phyloP scores from a whole-genome alignment of 1,284 basidiomycete genomes.

The Porogramme epimiltina region DNA sequence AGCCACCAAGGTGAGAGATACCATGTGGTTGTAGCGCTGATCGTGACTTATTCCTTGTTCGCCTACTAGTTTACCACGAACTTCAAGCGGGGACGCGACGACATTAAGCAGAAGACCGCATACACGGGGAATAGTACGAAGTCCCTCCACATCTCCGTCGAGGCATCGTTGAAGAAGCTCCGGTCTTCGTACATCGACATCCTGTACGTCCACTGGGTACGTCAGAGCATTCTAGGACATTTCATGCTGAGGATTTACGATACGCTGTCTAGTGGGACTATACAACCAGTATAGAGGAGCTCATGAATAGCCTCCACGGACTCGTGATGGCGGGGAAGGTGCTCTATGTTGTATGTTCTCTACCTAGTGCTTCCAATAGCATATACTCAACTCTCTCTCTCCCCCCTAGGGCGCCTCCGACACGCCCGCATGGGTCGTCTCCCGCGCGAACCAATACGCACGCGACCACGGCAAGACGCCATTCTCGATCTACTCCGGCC shows the following conservation, averaged over 20 bases:
- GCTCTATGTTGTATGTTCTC: constrained; percentile 40
- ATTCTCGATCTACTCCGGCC: constrained; percentile 60
- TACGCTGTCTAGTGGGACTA: constrained; percentile 35
- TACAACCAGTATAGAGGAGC: constrained; percentile 43
- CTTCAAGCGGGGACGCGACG: constrained; percentile 20
- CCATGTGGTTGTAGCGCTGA: neutral
- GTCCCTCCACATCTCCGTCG: constrained; percentile 43
- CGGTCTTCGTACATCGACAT: constrained; percentile 55
- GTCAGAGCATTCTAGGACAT: neutral
- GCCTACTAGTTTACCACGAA: constrained; percentile 22
- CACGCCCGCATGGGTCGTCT: constrained; percentile 57
- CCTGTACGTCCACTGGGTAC: constrained; percentile 8
- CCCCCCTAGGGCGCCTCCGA: constrained; percentile 37
- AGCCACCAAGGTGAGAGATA: constrained; percentile 50
- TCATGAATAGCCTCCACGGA: constrained; percentile 48
- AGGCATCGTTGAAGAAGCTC: constrained; percentile 54
- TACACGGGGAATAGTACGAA: constrained; percentile 46
- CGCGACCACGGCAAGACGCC: constrained; percentile 42
- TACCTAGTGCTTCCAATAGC: too few relatives aligned
- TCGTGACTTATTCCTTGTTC: too few relatives aligned
- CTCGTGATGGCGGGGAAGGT: constrained; percentile 44
- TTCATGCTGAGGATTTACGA: constrained; percentile 38
- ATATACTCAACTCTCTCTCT: too few relatives aligned
- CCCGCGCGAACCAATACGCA: constrained; percentile 54
- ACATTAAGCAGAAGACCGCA: constrained; percentile 28